Evolutionary conservation across 225 moss, liverwort and hornwort species (phyloP).

Genomic region (Pseudisothecium myosuroides): DNA sequence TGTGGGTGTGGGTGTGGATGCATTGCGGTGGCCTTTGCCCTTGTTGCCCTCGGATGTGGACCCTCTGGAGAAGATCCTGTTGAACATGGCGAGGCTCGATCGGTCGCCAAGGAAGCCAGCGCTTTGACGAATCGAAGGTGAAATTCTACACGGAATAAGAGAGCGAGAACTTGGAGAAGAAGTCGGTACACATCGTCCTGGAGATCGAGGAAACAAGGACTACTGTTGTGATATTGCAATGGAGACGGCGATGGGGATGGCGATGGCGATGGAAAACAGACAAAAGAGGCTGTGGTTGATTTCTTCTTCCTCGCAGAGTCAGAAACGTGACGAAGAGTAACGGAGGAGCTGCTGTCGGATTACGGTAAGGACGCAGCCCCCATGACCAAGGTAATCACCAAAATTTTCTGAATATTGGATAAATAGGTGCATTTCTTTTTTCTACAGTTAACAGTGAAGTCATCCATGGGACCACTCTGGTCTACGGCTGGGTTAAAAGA

Average conservation of each 20-base stretch:
- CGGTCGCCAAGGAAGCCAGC: background rate
- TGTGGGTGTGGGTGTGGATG: background rate
- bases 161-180: background rate
- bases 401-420: no score
- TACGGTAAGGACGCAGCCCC: background rate
- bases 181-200: background rate
- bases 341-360: background rate
- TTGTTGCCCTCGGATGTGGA: background rate
- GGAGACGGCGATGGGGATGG: background rate
- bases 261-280: background rate
- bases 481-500: no score
- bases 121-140: background rate
- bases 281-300: background rate
- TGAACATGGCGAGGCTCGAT: slow-evolving; percentile 13
- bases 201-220: background rate
- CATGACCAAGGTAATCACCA: no score
- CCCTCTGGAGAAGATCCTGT: slow-evolving; percentile 13
- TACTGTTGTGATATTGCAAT: background rate
- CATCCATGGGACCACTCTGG: no score
- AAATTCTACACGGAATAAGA: background rate
- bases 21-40: background rate
- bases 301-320: background rate
- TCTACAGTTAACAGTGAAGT: no score
- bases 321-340: background rate
- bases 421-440: no score